Percentiles rank a stretch among this genome's conserved stretches.
Conservation (phyloP, 176 grass and related monocot genomes). For the Canna indica region DNA sequence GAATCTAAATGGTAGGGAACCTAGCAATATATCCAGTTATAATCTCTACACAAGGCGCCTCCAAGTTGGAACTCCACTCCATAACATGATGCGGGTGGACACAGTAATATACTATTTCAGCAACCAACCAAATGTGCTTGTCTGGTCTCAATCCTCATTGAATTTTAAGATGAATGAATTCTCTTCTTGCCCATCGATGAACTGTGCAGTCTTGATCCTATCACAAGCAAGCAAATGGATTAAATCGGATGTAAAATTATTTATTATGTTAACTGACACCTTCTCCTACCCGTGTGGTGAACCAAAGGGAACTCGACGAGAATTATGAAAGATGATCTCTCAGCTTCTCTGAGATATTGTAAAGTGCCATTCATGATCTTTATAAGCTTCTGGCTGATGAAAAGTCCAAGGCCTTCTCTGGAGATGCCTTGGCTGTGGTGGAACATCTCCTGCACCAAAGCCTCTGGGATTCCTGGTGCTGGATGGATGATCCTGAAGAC, state of each 20-base stretch:
- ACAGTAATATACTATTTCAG: background rate
- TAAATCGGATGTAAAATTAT: background rate
- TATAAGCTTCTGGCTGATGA: conserved; percentile 79
- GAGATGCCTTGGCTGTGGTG: conserved; percentile 49
- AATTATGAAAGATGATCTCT: conserved; percentile 63
- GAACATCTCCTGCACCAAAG: conserved; percentile 88
- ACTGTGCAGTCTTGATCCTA: background rate
- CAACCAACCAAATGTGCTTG: background rate
- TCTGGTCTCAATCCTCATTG: background rate
- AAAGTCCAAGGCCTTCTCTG: conserved; percentile 65
- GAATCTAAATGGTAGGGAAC: no score
- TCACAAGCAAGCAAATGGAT: background rate
- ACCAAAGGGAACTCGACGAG: conserved; percentile 69
- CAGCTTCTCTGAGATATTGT: conserved; percentile 80
- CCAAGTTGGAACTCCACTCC: no score
- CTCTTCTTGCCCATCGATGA: background rate
- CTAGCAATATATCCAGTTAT: no score
- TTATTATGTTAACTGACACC: background rate
- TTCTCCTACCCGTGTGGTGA: conserved; percentile 36
- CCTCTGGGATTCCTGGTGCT: conserved; percentile 64
- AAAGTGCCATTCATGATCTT: conserved; percentile 80
- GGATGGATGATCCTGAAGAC: conserved; percentile 75
- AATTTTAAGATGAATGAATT: background rate
- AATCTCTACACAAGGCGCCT: no score
- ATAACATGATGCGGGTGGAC: background rate